These are phyloP conservation scores for Amborella trichopoda DNA, from an alignment of 164 flowering plant species.

Conservation along the genomic window DNA sequence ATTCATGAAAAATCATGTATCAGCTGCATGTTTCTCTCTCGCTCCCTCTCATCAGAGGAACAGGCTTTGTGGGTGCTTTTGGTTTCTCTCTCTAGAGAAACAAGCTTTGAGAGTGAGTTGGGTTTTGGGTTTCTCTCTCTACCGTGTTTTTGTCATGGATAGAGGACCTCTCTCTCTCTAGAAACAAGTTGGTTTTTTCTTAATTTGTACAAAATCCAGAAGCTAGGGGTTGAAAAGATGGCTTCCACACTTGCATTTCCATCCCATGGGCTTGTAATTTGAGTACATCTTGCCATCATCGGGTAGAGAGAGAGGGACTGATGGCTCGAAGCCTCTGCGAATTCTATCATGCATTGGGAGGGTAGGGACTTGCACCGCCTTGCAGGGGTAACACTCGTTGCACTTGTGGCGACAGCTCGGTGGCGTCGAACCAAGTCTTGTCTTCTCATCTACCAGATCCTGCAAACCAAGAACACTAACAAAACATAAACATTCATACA, in stretches of 20 bases:
- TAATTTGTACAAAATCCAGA: too few relatives aligned
- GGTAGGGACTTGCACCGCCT: conserved; percentile 71
- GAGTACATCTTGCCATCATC: conserved; percentile 32
- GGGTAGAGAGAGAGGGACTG: conserved; percentile 2
- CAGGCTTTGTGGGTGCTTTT: too few relatives aligned
- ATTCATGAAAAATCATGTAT: too few relatives aligned
- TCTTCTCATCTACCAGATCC: conserved; percentile 26
- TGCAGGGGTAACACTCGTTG: conserved; percentile 78
- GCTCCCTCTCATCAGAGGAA: too few relatives aligned
- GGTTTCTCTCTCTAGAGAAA: too few relatives aligned
- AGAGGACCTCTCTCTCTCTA: too few relatives aligned
- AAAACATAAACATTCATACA: background rate
- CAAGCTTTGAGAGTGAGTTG: too few relatives aligned
- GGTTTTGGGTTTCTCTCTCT: too few relatives aligned
- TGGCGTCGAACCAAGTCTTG: conserved; percentile 74
- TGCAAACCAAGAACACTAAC: background rate
- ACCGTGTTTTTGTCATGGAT: too few relatives aligned
- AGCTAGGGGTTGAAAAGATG: conserved; percentile 10
- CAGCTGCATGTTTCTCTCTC: too few relatives aligned
- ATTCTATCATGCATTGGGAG: conserved; percentile 23
- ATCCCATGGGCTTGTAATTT: conserved; percentile 20
- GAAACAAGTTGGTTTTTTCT: too few relatives aligned
- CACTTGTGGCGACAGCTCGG: conserved; percentile 89
- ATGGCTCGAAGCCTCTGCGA: conserved; percentile 6
- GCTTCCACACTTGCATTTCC: conserved; percentile 11